phyloP scores from a whole-genome alignment of 1,284 basidiomycete genomes.

The Takashimella koratensis region DNA sequence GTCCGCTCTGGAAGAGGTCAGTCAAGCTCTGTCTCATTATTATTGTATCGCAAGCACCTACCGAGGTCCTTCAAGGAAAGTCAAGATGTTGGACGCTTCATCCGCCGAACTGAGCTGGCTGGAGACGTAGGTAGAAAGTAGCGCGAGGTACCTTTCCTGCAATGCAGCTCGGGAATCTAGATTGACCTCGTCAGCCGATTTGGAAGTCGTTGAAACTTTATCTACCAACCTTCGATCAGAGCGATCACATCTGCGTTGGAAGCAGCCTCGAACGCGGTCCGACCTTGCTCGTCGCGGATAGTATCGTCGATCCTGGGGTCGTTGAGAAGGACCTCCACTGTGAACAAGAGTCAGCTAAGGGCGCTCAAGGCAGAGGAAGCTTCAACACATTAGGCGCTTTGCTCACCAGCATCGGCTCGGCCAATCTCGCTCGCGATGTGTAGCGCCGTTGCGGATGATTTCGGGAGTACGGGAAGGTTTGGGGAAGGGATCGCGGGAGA shows the following conservation, averaged over 20 bases:
- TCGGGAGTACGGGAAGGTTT: constrained; percentile 56
- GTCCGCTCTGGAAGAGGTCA: constrained; percentile 24
- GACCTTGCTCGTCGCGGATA: constrained; percentile 64
- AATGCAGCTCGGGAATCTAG: constrained; percentile 75
- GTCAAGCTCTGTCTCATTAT: constrained; percentile 11
- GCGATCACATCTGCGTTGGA: constrained; percentile 61
- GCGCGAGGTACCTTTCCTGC: constrained; percentile 69
- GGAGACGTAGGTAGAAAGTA: constrained; percentile 68
- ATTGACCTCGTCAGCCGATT: background rate
- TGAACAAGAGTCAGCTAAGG: constrained; percentile 6
- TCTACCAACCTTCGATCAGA: constrained; percentile 65
- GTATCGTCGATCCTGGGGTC: constrained; percentile 80
- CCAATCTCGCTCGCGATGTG: constrained; percentile 83
- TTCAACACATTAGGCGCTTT: too few species aligned
- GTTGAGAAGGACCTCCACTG: constrained; percentile 64
- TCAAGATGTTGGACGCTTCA: constrained; percentile 40
- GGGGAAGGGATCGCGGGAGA: constrained; percentile 64
- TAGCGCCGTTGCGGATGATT: constrained; percentile 72
- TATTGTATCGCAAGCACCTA: constrained; percentile 12
- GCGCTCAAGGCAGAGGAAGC: background rate
- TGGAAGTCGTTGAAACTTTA: constrained; percentile 24
- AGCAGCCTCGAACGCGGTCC: constrained; percentile 69
- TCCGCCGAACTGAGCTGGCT: constrained; percentile 53
- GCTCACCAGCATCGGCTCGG: constrained; percentile 64
- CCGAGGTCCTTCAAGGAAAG: constrained; percentile 58